A percentile compares a stretch with the other conserved stretches of the same genome.
phyloP scores from a whole-genome alignment of 1,284 basidiomycete species.

The Ustilago bromivora region DNA sequence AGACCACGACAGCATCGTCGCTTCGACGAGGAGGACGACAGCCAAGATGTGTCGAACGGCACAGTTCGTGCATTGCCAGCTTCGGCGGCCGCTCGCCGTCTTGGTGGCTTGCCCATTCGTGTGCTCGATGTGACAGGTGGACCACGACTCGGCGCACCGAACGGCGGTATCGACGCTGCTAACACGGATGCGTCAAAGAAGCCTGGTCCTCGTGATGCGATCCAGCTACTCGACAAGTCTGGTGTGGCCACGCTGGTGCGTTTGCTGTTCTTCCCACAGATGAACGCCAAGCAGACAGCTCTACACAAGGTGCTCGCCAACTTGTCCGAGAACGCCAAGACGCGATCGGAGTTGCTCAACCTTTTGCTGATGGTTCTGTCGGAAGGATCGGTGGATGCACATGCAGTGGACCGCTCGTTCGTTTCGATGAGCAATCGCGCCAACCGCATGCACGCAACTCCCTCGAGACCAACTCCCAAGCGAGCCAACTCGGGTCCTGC shows the following conservation, averaged over 20 bases:
- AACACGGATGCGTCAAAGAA: constrained; percentile 17
- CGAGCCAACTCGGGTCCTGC: constrained; percentile 47
- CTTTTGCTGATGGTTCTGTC: constrained; percentile 90
- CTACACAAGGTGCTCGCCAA: constrained; percentile 93
- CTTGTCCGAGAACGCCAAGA: constrained; percentile 93
- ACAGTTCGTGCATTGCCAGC: constrained; percentile 26
- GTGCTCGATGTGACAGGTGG: constrained; percentile 31
- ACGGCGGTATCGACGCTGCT: neutral
- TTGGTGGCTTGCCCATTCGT: constrained; percentile 19
- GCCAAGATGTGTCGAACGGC: constrained; percentile 36
- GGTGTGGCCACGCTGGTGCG: constrained; percentile 91
- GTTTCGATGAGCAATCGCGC: constrained; percentile 78
- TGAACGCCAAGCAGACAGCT: constrained; percentile 80
- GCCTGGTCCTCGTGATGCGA: constrained; percentile 76
- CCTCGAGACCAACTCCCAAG: constrained; percentile 54
- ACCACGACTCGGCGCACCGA: constrained; percentile 7
- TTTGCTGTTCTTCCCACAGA: constrained; percentile 95
- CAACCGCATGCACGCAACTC: constrained; percentile 54
- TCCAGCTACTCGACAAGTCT: constrained; percentile 90
- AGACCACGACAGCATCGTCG: constrained; percentile 39
- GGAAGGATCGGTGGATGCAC: constrained; percentile 91
- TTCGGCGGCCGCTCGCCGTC: constrained; percentile 10
- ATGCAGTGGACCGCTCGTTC: constrained; percentile 92
- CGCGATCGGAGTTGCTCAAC: constrained; percentile 91
- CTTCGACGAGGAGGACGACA: constrained; percentile 40